Evolutionary conservation across 306 rosid species (phyloP).

Genomic region (Notholithocarpus densiflorus): DNA sequence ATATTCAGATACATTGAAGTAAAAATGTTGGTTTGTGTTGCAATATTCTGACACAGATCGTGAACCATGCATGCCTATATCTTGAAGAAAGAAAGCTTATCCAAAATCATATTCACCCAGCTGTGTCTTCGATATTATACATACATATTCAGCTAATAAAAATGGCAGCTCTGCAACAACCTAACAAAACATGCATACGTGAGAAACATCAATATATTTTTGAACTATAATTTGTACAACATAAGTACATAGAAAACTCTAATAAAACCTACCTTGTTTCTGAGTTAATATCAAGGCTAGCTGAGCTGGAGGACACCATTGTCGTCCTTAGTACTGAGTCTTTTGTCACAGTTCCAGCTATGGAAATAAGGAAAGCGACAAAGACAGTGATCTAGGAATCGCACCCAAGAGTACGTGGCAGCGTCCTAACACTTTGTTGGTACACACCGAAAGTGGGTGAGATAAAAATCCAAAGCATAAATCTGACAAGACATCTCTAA

Average conservation of each 20-base stretch:
- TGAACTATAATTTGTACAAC: no score
- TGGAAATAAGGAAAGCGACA: not conserved
- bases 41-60: not conserved
- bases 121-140: no score
- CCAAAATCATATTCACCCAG: not conserved
- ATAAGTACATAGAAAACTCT: no score
- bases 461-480: not conserved
- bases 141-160: not conserved
- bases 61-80: not conserved
- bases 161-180: no score
- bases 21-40: not conserved
- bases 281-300: no score
- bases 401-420: not conserved
- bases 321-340: no score
- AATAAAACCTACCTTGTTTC: no score
- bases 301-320: no score
- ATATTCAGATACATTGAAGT: not conserved
- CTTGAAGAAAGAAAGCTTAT: not conserved
- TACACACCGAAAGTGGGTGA: constrained; percentile 7
- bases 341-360: not conserved
- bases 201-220: no score
- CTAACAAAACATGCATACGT: no score
- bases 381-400: not conserved
- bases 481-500: not conserved
- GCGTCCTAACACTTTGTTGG: not conserved